phyloP scores from a whole-genome alignment of 2,329 filamentous ascomycete genomes.

The Colletotrichum viniferum region DNA sequence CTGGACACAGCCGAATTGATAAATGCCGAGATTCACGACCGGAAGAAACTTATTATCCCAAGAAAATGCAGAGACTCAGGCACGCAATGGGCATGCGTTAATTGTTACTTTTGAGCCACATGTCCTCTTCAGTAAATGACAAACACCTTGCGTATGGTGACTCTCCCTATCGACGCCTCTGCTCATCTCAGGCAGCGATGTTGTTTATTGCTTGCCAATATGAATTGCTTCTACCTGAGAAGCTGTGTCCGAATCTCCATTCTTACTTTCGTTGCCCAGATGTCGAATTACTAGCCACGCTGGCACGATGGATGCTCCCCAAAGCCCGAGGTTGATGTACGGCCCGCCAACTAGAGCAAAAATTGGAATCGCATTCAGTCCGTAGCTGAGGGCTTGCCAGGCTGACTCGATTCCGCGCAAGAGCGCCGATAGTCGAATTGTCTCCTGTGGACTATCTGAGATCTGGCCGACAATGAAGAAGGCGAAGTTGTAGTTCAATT shows the following conservation, averaged over 20 bases:
- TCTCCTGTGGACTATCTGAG: slow-evolving; percentile 61
- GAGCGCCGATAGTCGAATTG: slow-evolving; percentile 67
- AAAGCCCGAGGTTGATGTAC: slow-evolving; percentile 71
- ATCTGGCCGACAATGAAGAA: slow-evolving; percentile 72
- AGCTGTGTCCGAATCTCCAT: not conserved
- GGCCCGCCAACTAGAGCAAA: slow-evolving; percentile 67
- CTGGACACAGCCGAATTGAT: not conserved
- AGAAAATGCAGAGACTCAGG: not conserved
- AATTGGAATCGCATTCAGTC: slow-evolving; percentile 61
- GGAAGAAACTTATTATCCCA: not conserved
- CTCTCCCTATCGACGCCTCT: not conserved
- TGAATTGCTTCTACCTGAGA: not conserved
- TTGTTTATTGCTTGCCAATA: not conserved
- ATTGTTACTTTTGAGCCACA: not conserved
- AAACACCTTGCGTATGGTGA: not conserved
- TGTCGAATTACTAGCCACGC: slow-evolving; percentile 60
- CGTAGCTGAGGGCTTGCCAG: slow-evolving; percentile 72
- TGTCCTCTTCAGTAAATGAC: not conserved
- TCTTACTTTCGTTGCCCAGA: not conserved
- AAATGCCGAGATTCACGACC: not conserved
- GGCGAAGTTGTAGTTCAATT: slow-evolving; percentile 73
- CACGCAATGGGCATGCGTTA: not conserved
- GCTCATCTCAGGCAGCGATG: not conserved
- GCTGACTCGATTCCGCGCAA: slow-evolving; percentile 71
- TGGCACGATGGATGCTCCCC: slow-evolving; percentile 63